Percentiles rank a stretch among this genome's conserved stretches.
Evolutionary conservation across 2,329 filamentous ascomycete species (phyloP).

Genomic region (Pseudogymnoascus sp.): DNA sequence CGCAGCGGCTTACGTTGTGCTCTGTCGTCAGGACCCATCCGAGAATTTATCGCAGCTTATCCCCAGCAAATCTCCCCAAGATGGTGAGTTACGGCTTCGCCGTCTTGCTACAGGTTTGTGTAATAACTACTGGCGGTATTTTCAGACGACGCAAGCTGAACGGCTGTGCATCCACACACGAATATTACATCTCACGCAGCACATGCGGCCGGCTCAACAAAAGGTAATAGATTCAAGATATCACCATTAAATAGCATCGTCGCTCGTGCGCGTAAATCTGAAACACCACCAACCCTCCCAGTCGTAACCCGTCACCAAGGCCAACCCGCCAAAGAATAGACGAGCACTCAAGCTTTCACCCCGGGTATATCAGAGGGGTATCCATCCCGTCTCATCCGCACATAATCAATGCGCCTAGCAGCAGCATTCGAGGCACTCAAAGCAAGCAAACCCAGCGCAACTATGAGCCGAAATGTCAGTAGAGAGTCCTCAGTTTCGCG

Average conservation of each 20-base stretch:
- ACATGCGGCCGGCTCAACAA: not conserved
- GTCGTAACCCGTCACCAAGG: constrained; percentile 15
- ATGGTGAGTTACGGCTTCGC: not conserved
- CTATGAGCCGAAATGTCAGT: constrained; percentile 13
- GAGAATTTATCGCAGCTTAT: not conserved
- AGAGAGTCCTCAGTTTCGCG: not conserved
- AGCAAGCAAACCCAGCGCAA: constrained; percentile 23
- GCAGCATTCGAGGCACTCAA: constrained; percentile 24
- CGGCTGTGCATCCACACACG: not conserved
- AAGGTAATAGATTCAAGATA: not conserved
- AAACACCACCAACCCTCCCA: not conserved
- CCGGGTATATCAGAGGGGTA: not conserved
- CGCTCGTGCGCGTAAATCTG: not conserved
- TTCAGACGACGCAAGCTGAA: not conserved
- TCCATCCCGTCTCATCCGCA: not conserved
- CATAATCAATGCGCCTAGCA: constrained; percentile 15
- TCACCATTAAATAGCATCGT: constrained; percentile 4
- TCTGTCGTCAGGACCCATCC: not conserved
- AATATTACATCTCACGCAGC: not conserved
- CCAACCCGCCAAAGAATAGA: not conserved
- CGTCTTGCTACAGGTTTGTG: not conserved
- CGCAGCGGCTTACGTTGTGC: not conserved
- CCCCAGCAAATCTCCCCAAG: not conserved
- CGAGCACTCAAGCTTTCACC: not conserved
- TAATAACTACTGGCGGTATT: too few species aligned